Evolutionary conservation across 2,329 filamentous ascomycete genomes (phyloP).

Genomic region (Verticillium alfalfae): DNA sequence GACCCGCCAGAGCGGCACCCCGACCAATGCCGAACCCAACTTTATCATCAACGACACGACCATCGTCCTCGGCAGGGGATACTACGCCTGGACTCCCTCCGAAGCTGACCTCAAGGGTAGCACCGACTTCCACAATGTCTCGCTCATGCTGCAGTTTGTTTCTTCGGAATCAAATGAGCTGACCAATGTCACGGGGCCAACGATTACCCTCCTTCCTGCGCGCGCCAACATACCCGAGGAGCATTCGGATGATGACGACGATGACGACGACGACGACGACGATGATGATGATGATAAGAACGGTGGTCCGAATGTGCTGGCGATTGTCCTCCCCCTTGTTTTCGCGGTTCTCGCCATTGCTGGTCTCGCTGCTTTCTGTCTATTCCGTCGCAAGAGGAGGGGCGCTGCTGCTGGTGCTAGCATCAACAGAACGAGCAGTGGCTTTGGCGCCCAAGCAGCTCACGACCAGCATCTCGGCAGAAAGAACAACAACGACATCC

Average conservation of each 20-base stretch:
- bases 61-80: constrained; percentile 19
- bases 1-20: constrained; percentile 3
- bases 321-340: constrained; percentile 22
- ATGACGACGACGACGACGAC: background rate
- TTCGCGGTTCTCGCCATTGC: constrained; percentile 16
- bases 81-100: constrained; percentile 18
- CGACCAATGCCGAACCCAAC: constrained; percentile 4
- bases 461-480: constrained; percentile 4
- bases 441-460: constrained; percentile 1
- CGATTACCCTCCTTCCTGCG: constrained; percentile 15
- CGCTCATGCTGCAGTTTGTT: constrained; percentile 15
- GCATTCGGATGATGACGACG: background rate
- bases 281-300: background rate
- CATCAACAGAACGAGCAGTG: constrained; percentile 2
- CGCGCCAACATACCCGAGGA: background rate
- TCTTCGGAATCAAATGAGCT: constrained; percentile 10
- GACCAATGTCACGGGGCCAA: constrained; percentile 14
- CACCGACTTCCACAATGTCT: constrained; percentile 7
- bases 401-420: constrained; percentile 11
- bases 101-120: constrained; percentile 14
- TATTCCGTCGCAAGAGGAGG: constrained; percentile 17
- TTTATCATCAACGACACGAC: constrained; percentile 10
- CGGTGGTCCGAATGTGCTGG: constrained; percentile 9
- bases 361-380: constrained; percentile 15
- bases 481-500: constrained; percentile 15